Conservation (phyloP, 2,329 filamentous ascomycete genomes). For the Hypoxylon sp. region DNA sequence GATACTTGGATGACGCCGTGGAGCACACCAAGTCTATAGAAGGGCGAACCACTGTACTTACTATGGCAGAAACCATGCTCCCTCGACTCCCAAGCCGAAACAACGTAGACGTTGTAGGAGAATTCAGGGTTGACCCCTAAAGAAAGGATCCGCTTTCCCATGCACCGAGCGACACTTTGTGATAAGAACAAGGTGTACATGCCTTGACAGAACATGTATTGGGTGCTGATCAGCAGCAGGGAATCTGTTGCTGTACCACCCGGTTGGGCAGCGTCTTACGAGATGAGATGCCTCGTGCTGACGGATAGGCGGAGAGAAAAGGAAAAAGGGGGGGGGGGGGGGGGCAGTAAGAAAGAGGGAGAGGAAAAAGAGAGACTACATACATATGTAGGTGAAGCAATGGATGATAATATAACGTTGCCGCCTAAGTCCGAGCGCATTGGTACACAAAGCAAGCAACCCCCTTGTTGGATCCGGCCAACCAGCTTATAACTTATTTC, state of each 20-base stretch:
- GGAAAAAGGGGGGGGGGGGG: no score
- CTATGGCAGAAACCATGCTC: background rate
- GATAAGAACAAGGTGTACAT: slow-evolving; percentile 6
- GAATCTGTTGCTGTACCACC: slow-evolving; percentile 6
- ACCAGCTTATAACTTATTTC: slow-evolving; percentile 17
- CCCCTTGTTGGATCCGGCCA: slow-evolving; percentile 20
- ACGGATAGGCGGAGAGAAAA: background rate
- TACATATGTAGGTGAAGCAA: slow-evolving; percentile 4
- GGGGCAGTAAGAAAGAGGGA: no score
- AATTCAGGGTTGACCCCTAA: slow-evolving; percentile 33
- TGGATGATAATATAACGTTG: slow-evolving; percentile 36
- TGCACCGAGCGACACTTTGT: slow-evolving; percentile 8
- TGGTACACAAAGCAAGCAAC: slow-evolving; percentile 28
- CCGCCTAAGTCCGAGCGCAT: slow-evolving; percentile 36
- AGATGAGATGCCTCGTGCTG: slow-evolving; percentile 6
- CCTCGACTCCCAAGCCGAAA: background rate
- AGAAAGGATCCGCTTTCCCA: slow-evolving; percentile 3
- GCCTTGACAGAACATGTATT: background rate
- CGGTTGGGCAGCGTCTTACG: slow-evolving; percentile 12
- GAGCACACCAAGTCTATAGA: slow-evolving; percentile 2
- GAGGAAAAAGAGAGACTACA: background rate
- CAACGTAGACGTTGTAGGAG: slow-evolving; percentile 15
- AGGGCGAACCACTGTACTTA: background rate
- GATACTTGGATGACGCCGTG: slow-evolving; percentile 1
- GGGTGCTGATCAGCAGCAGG: slow-evolving; percentile 4